These are phyloP conservation scores for Pseudopyrenochaeta lycopersici DNA, from an alignment of 2,329 filamentous ascomycete genomes.

Conservation along the genomic window DNA sequence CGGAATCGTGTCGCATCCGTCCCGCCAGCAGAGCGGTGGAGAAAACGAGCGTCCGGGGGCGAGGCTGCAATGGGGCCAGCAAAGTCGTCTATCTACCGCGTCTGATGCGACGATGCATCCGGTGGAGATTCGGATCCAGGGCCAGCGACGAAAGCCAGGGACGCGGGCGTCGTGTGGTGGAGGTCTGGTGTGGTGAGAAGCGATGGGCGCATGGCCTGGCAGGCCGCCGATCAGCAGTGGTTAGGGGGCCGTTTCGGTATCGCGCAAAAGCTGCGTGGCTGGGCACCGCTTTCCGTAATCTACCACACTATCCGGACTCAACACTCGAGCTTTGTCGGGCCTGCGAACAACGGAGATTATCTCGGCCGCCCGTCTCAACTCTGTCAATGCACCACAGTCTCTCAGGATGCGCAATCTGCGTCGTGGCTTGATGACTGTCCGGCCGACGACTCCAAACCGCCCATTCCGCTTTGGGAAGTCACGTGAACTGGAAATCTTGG, in stretches of 20 bases:
- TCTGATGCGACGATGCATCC: conserved; percentile 38
- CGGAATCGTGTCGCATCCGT: conserved; percentile 47
- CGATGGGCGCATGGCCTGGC: conserved; percentile 33
- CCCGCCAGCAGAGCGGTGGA: conserved; percentile 36
- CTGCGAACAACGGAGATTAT: background rate
- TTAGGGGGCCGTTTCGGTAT: conserved; percentile 32
- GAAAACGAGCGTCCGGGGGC: conserved; percentile 21
- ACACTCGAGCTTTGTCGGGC: background rate
- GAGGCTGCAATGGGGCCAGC: conserved; percentile 36
- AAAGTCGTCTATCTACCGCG: conserved; percentile 28
- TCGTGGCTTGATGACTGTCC: background rate
- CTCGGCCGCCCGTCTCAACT: background rate
- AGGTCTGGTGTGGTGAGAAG: conserved; percentile 34
- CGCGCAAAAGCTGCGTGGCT: conserved; percentile 32
- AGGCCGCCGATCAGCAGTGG: conserved; percentile 26
- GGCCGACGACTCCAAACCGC: conserved; percentile 19
- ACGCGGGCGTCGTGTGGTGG: conserved; percentile 35
- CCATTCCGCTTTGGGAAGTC: conserved; percentile 8
- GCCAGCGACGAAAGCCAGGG: conserved; percentile 33
- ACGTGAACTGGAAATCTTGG: conserved; percentile 17
- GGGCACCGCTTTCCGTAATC: conserved; percentile 4
- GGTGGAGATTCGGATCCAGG: conserved; percentile 33
- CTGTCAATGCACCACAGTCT: background rate
- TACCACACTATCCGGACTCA: background rate
- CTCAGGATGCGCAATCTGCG: background rate